Conservation (phyloP, 345 rosid genomes). For the Gossypium australe region DNA sequence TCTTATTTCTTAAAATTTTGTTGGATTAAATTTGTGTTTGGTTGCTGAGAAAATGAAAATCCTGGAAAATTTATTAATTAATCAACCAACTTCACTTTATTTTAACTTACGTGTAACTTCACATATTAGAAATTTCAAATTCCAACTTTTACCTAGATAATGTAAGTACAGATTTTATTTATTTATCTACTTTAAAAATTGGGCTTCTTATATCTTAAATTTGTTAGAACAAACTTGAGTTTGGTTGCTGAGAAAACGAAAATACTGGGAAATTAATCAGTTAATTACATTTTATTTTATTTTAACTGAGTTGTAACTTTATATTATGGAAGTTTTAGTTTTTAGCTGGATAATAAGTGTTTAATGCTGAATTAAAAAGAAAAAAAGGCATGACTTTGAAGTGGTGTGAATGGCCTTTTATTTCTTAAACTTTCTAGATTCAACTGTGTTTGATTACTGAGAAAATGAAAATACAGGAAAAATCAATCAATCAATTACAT, state of each 20-base stretch:
- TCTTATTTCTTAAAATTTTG: not conserved
- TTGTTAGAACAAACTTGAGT: not conserved
- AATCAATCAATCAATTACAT: too few species aligned
- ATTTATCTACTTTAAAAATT: not conserved
- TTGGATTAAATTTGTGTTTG: constrained; percentile 4
- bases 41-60: not conserved
- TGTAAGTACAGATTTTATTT: not conserved
- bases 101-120: not conserved
- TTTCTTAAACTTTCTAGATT: too few species aligned
- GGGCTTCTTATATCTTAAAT: not conserved
- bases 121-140: too few species aligned
- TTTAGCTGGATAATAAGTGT: too few species aligned
- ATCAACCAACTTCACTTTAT: not conserved
- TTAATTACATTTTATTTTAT: not conserved
- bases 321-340: not conserved
- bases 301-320: not conserved
- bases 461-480: too few species aligned
- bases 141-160: too few species aligned
- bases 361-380: too few species aligned
- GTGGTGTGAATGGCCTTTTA: too few species aligned
- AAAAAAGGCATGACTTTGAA: too few species aligned
- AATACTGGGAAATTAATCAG: not conserved
- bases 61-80: not conserved
- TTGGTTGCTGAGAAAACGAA: not conserved
- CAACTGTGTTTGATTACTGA: too few species aligned